Percentiles rank a stretch among this genome's conserved stretches.
Evolutionary conservation across 257 asterid genomes (phyloP).

Genomic region (Fraxinus pennsylvanica): DNA sequence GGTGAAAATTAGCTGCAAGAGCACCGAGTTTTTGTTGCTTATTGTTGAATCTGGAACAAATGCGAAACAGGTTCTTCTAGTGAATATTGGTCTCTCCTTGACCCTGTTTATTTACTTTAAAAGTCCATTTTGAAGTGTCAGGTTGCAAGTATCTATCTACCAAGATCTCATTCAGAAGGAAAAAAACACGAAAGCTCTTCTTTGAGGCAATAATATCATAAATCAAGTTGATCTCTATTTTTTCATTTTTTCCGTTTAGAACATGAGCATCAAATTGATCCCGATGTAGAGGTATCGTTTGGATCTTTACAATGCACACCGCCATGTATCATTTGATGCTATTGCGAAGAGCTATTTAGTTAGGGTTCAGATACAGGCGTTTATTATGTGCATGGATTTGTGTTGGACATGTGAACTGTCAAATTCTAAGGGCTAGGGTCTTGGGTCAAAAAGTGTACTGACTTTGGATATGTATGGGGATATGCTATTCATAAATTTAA

Average conservation of each 20-base stretch:
- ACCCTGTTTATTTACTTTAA: neutral
- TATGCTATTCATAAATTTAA: neutral
- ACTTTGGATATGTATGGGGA: neutral
- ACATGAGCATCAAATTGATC: neutral
- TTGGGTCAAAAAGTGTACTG: neutral
- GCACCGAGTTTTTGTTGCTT: neutral
- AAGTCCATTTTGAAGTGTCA: neutral
- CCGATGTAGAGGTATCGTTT: neutral
- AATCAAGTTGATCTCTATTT: neutral
- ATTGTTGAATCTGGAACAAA: neutral
- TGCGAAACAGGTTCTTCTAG: neutral
- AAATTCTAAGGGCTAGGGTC: neutral
- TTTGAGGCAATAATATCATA: neutral
- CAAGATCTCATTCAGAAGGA: neutral
- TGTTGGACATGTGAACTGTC: neutral
- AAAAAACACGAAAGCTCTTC: neutral
- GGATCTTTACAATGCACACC: neutral
- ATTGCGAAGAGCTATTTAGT: neutral
- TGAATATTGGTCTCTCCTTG: neutral
- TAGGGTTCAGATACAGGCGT: neutral
- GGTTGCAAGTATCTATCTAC: neutral
- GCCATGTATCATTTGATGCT: neutral
- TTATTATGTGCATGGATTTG: neutral
- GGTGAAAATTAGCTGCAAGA: neutral
- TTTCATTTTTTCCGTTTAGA: neutral